Evolutionary conservation across 495 filamentous ascomycete species (phyloP).

Genomic region (Neurospora tetrasperma): DNA sequence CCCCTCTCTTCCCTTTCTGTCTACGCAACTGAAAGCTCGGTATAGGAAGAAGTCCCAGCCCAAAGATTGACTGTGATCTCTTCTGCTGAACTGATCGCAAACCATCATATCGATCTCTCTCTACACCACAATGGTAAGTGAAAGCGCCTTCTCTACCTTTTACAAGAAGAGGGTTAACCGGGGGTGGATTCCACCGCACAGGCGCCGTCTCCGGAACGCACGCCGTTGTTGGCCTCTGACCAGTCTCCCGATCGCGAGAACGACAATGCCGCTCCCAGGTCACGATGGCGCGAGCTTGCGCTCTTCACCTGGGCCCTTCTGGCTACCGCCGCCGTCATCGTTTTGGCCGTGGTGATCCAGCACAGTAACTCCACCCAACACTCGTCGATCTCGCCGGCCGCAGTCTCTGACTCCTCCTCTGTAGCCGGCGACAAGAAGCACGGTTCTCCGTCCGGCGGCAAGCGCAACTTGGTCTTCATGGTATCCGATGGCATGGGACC

Average conservation of each 20-base stretch:
- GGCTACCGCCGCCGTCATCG: slow-evolving; percentile 69
- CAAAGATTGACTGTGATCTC: background rate
- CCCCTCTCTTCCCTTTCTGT: background rate
- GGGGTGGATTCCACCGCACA: background rate
- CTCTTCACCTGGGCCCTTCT: slow-evolving; percentile 80
- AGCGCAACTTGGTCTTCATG: slow-evolving; percentile 95
- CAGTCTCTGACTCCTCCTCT: slow-evolving; percentile 63
- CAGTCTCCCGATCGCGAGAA: slow-evolving; percentile 15
- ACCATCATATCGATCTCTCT: background rate
- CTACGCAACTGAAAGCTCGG: background rate
- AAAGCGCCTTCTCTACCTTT: background rate
- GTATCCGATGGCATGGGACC: slow-evolving; percentile 98
- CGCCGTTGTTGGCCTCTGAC: slow-evolving; percentile 21
- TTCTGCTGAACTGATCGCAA: background rate
- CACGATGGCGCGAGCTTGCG: slow-evolving; percentile 45
- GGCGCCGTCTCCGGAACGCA: slow-evolving; percentile 15
- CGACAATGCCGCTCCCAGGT: slow-evolving; percentile 19
- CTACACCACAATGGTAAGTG: slow-evolving; percentile 9
- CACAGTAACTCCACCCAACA: slow-evolving; percentile 39
- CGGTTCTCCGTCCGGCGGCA: slow-evolving; percentile 45
- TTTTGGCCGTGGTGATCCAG: slow-evolving; percentile 65
- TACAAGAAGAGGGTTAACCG: slow-evolving; percentile 3
- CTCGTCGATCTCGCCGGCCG: slow-evolving; percentile 31
- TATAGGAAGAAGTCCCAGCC: background rate
- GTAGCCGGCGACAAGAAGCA: slow-evolving; percentile 19